Base-by-base conservation (phyloP, 495 filamentous ascomycete species). In the Chaetomium tenue region DNA sequence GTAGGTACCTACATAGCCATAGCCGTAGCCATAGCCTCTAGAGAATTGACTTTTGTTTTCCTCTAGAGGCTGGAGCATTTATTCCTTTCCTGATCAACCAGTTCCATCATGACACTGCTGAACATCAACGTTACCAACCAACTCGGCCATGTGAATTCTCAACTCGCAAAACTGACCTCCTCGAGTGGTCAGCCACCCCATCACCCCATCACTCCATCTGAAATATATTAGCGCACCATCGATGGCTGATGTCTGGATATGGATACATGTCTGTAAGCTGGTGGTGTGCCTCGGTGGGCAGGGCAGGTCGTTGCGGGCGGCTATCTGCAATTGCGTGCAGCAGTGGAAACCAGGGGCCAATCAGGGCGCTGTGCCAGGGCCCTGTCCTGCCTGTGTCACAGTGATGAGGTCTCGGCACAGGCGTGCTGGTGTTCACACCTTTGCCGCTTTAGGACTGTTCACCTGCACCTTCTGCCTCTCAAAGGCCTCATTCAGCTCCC, bases 301-400 rank as follows among this genome's bases (percentile, higher is more conserved):
- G n/a, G n/a, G n/a, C n/a, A n/a, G 39, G 54, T 66, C 65, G 60
- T 42, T 42, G 59, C 44, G 33, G 56, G 65, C 65, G 65, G 61
- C 65, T 64, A 64, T 63, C 52, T 50, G 53, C 64, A 55, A 66
- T 66, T 66, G 60, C 59, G 64, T 57, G 64, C 64, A 66, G 60
- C 42, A 9, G 33, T 25, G 9, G 44, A 6, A n/a, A n/a, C 6
- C 2, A 18, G 42, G 40, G 20, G 1, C 63, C 63, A 64, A 64
- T 64, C 63, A 64, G 55, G 50, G 23, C 7, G 33, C 46, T 1
- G 46, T 44, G 55, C 33, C 55, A 37, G 12, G 5, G 6, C n/a
- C n/a, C n/a, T n/a, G n/a, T n/a, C n/a, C n/a, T n/a, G n/a, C 28
- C 18, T 53, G 46, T 60, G 56, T 64, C 63, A 64, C 63, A 11